Conservation (phyloP, 805 yeast species). For the Wickerhamiella bombiphila region DNA sequence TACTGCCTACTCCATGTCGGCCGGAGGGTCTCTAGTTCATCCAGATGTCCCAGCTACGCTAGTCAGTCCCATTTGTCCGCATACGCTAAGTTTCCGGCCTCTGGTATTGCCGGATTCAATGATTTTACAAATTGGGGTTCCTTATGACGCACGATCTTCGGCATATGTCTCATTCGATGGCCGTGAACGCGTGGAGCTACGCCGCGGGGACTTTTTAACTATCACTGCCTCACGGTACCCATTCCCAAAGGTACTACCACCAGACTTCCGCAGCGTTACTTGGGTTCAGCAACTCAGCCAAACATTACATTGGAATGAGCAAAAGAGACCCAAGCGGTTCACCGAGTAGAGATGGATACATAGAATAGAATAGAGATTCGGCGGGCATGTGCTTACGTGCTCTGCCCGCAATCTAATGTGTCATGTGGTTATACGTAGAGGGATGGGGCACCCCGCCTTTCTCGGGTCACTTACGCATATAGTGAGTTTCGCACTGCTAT, state of each 20-base stretch:
- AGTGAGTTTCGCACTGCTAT: too few species aligned
- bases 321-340: constrained; percentile 66
- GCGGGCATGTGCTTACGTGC: too few species aligned
- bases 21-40: constrained; percentile 90
- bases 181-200: constrained; percentile 64
- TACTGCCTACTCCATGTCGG: constrained; percentile 87
- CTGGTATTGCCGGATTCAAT: constrained; percentile 87
- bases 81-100: constrained; percentile 84
- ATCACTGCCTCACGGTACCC: constrained; percentile 80
- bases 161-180: constrained; percentile 99
- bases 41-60: constrained; percentile 87
- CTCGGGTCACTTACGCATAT: too few species aligned
- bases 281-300: constrained; percentile 67
- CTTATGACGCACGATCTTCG: constrained; percentile 65
- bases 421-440: not conserved
- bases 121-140: constrained; percentile 69
- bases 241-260: constrained; percentile 70
- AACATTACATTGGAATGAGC: constrained; percentile 79
- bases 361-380: too few species aligned
- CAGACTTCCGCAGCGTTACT: constrained; percentile 44
- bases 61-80: constrained; percentile 94
- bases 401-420: too few species aligned
- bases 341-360: constrained; percentile 6
- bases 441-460: too few species aligned
- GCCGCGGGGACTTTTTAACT: constrained; percentile 72